Evolutionary conservation across 2,329 filamentous ascomycete genomes (phyloP).

Genomic region (Diaporthe citri): DNA sequence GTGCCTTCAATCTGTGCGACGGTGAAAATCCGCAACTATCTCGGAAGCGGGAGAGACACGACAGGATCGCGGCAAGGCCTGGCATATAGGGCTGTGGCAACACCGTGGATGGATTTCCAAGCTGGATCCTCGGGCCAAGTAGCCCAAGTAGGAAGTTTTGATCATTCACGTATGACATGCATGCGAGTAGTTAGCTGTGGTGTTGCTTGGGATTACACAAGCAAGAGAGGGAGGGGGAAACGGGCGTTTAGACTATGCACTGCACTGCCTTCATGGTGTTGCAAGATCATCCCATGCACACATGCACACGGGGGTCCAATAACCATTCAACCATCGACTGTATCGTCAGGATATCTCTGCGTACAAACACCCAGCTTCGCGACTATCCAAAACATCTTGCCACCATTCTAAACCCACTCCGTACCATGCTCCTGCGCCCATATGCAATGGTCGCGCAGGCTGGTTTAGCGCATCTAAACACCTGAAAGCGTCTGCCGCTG

Average conservation of each 20-base stretch:
- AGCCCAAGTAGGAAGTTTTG: conserved; percentile 28
- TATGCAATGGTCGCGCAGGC: not conserved
- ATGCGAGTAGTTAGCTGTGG: not conserved
- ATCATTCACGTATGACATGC: conserved; percentile 8
- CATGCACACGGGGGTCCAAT: not conserved
- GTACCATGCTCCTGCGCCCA: not conserved
- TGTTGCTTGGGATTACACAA: not conserved
- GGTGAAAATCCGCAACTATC: not conserved
- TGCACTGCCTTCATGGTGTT: conserved; percentile 9
- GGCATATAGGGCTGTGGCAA: conserved; percentile 29
- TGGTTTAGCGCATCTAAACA: not conserved
- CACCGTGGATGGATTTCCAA: not conserved
- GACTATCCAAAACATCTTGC: conserved; percentile 30
- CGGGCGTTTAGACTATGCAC: not conserved
- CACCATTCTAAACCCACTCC: conserved; percentile 8
- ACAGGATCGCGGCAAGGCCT: conserved; percentile 22
- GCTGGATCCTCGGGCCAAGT: not conserved
- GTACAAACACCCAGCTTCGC: conserved; percentile 26
- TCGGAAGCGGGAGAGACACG: not conserved
- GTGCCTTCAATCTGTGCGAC: not conserved
- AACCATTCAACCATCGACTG: conserved; percentile 29
- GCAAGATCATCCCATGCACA: conserved; percentile 6
- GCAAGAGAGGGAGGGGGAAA: not conserved
- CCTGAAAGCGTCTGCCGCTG: not conserved
- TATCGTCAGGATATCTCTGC: conserved; percentile 34